phyloP scores from a whole-genome alignment of 2,329 filamentous ascomycete species.

The Neonectria hederae region DNA sequence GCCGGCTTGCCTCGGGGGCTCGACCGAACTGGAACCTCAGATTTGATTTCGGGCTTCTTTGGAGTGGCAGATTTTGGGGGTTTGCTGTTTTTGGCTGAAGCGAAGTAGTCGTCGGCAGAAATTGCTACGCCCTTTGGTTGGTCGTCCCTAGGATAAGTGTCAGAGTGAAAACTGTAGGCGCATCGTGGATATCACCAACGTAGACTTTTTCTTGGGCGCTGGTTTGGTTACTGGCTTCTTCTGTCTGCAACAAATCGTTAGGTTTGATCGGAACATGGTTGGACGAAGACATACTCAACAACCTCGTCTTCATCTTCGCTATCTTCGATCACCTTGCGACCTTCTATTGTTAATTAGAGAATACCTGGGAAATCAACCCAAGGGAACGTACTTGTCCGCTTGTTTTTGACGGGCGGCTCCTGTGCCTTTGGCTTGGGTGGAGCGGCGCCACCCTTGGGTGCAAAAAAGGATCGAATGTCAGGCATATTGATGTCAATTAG shows the following conservation, averaged over 20 bases:
- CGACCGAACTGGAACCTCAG: slow-evolving; percentile 59
- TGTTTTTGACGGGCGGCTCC: slow-evolving; percentile 54
- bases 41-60: slow-evolving; percentile 53
- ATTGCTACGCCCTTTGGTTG: slow-evolving; percentile 61
- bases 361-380: background rate
- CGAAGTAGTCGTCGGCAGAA: slow-evolving; percentile 67
- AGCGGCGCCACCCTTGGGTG: slow-evolving; percentile 72
- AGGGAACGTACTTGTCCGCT: slow-evolving; percentile 55
- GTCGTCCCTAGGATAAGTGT: slow-evolving; percentile 46
- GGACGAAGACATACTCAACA: slow-evolving; percentile 55
- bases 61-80: slow-evolving; percentile 50
- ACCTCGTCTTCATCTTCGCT: slow-evolving; percentile 77
- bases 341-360: slow-evolving; percentile 50
- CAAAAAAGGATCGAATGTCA: slow-evolving; percentile 93
- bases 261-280: slow-evolving; percentile 8
- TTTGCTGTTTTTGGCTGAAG: slow-evolving; percentile 56
- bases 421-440: slow-evolving; percentile 61
- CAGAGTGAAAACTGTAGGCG: slow-evolving; percentile 1
- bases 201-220: slow-evolving; percentile 63
- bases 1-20: slow-evolving; percentile 61
- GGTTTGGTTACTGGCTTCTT: slow-evolving; percentile 66
- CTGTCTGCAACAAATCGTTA: slow-evolving; percentile 35
- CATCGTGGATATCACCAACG: slow-evolving; percentile 49
- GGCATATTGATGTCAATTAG: slow-evolving; percentile 66
- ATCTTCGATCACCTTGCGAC: slow-evolving; percentile 79